These are phyloP conservation scores for Diaporthe citriasiana DNA, from an alignment of 2,329 filamentous ascomycete genomes.

Conservation along the genomic window DNA sequence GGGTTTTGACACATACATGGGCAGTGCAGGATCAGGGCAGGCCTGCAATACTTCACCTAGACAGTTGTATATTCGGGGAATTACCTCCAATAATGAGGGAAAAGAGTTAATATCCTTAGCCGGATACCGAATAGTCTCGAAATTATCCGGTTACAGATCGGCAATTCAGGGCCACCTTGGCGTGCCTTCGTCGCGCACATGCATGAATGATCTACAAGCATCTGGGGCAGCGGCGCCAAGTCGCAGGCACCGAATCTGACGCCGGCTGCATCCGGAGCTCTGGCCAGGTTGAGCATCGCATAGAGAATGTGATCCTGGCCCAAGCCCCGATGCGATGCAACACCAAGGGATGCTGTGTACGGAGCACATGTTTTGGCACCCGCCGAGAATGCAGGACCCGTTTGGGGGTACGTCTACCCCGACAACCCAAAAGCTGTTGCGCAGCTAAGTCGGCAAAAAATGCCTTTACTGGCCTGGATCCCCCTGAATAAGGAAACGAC, in stretches of 20 bases:
- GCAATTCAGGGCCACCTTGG: slow-evolving; percentile 13
- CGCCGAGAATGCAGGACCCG: neutral
- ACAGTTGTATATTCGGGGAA: neutral
- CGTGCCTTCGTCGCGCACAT: neutral
- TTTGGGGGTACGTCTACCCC: neutral
- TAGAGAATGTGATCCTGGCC: neutral
- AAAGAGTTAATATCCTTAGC: neutral
- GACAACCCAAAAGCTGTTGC: neutral
- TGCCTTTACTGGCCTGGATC: neutral
- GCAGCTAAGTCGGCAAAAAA: neutral
- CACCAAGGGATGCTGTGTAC: slow-evolving; percentile 1
- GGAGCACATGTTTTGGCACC: slow-evolving; percentile 16
- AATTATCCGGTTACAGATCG: slow-evolving; percentile 24
- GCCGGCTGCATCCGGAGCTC: slow-evolving; percentile 19
- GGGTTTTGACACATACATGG: neutral
- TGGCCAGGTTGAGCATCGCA: slow-evolving; percentile 21
- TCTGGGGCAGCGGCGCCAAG: slow-evolving; percentile 27
- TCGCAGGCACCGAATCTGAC: slow-evolving; percentile 29
- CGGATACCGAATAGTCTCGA: neutral
- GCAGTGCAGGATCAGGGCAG: neutral
- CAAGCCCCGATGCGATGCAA: slow-evolving; percentile 14
- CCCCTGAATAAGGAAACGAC: neutral
- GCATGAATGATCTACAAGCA: slow-evolving; percentile 32
- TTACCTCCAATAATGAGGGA: neutral
- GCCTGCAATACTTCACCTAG: neutral